A percentile compares a stretch with the other conserved stretches of the same genome.
phyloP scores from a whole-genome alignment of 345 rosid genomes.

The Dovyalis caffra region DNA sequence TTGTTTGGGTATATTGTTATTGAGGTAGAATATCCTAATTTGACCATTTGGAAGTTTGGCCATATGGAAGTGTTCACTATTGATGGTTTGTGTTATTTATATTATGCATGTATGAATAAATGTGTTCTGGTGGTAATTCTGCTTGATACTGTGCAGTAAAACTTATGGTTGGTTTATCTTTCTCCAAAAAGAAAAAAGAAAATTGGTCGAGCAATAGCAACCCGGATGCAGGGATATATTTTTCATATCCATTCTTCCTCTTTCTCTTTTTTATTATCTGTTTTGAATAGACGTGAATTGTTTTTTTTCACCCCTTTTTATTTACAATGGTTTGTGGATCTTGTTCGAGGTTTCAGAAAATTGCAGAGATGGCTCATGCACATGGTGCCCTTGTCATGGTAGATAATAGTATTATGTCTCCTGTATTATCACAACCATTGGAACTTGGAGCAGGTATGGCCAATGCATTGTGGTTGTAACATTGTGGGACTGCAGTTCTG shows the following conservation, averaged over 20 bases:
- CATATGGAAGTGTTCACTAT: background rate
- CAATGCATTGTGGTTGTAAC: background rate
- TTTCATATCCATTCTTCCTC: background rate
- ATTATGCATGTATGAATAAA: background rate
- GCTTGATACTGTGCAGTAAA: too few species aligned
- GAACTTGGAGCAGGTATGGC: constrained; percentile 92
- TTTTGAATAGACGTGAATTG: background rate
- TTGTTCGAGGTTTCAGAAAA: constrained; percentile 46
- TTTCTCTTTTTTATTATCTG: background rate
- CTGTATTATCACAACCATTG: constrained; percentile 79
- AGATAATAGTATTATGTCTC: constrained; percentile 94
- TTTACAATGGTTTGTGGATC: background rate
- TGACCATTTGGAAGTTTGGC: background rate
- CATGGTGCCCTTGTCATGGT: constrained; percentile 81
- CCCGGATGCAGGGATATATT: background rate
- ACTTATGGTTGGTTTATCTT: background rate
- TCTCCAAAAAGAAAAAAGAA: too few species aligned
- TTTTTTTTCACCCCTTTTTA: background rate
- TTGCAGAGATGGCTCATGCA: constrained; percentile 78
- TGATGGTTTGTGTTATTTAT: background rate
- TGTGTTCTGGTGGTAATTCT: background rate
- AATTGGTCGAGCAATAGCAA: background rate
- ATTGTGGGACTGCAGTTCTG: constrained; percentile 1
- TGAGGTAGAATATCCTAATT: background rate
- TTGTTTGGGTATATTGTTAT: background rate